A percentile compares a stretch with the other conserved stretches of the same genome.
Evolutionary conservation across 495 filamentous ascomycete genomes (phyloP).

Genomic region (Trichoderma reesei): DNA sequence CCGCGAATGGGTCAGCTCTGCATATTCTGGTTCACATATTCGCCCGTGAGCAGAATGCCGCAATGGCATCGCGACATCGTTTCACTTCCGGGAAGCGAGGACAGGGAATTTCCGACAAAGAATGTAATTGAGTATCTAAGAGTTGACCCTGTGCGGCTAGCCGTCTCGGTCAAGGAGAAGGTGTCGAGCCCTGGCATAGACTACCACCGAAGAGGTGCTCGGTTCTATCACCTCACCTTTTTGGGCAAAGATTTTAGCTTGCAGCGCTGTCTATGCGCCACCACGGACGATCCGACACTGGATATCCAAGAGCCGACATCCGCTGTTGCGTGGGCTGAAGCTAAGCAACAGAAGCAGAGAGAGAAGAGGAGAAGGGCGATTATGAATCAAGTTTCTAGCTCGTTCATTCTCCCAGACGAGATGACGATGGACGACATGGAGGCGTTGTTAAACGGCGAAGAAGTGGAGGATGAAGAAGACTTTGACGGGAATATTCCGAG

Average conservation of each 20-base stretch:
- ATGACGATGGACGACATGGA: background rate
- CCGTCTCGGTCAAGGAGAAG: background rate
- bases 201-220: constrained; percentile 10
- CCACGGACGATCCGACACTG: background rate
- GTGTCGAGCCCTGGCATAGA: constrained; percentile 2
- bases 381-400: constrained; percentile 11
- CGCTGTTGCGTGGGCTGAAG: constrained; percentile 8
- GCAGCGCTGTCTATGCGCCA: background rate
- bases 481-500: background rate
- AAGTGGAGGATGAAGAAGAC: constrained; percentile 6
- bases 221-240: constrained; percentile 19
- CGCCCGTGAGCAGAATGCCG: constrained; percentile 15
- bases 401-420: constrained; percentile 17
- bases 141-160: constrained; percentile 16
- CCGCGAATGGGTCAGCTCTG: constrained; percentile 16
- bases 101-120: constrained; percentile 3
- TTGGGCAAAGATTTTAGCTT: constrained; percentile 19
- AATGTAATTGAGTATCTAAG: constrained; percentile 14
- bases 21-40: constrained; percentile 26
- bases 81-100: background rate
- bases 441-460: constrained; percentile 10
- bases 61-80: constrained; percentile 11
- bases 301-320: constrained; percentile 13
- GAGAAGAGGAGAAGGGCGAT: constrained; percentile 11
- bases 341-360: background rate